Evolutionary conservation across 441 rosid genomes (phyloP).

Genomic region (Aquilaria agallochum): DNA sequence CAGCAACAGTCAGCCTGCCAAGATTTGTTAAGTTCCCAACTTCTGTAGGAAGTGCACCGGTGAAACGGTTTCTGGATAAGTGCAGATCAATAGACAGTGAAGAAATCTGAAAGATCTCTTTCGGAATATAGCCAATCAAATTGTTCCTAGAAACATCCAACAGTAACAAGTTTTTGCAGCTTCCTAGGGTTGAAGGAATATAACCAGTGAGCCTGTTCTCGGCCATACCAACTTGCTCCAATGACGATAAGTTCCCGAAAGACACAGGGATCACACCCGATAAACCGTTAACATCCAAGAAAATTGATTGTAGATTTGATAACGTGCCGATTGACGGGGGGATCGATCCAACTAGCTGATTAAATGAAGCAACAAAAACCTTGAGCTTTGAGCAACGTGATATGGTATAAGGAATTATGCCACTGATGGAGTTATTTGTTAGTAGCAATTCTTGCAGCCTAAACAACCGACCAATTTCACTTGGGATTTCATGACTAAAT

Average conservation of each 20-base stretch:
- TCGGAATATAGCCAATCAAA: conserved; percentile 1
- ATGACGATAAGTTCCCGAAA: conserved; percentile 17
- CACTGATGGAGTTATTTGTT: conserved; percentile 11
- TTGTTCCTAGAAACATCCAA: not conserved
- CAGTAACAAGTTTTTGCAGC: not conserved
- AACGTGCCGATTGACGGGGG: conserved; percentile 1
- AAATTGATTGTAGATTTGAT: not conserved
- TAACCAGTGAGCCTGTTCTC: not conserved
- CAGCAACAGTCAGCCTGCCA: not conserved
- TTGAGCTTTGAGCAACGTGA: conserved; percentile 10
- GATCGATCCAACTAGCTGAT: conserved; percentile 8
- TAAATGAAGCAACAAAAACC: not conserved
- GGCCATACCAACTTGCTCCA: not conserved
- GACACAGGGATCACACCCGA: conserved; percentile 12
- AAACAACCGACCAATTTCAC: conserved; percentile 18
- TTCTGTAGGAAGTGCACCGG: conserved; percentile 4
- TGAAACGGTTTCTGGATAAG: not conserved
- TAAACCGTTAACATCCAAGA: conserved; percentile 3
- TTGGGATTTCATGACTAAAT: conserved; percentile 18
- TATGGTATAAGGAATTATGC: conserved; percentile 19
- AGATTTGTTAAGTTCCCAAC: conserved; percentile 4
- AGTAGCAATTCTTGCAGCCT: conserved; percentile 1
- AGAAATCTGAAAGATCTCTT: conserved; percentile 16
- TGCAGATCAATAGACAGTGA: not conserved
- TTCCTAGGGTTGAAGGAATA: conserved; percentile 15